A percentile compares a stretch with the other conserved stretches of the same genome.
Evolutionary conservation across 805 yeast species (phyloP).

Genomic region (Myxozyma mucilagina): DNA sequence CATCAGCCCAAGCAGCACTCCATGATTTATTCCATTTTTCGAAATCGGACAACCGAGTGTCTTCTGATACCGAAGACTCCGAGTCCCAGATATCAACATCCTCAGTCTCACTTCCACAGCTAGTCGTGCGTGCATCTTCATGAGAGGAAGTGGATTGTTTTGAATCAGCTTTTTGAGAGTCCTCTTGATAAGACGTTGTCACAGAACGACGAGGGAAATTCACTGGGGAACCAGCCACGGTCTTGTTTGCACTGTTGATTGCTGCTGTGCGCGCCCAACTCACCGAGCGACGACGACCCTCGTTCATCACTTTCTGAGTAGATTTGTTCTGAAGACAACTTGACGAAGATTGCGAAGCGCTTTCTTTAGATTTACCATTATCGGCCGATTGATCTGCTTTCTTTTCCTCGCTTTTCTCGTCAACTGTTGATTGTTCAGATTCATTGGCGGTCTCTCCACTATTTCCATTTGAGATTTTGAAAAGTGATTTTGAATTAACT

Average conservation of each 20-base stretch:
- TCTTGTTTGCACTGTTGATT: neutral
- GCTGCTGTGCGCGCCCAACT: conserved; percentile 1
- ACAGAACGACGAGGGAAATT: neutral
- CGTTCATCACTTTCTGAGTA: neutral
- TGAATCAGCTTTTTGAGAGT: neutral
- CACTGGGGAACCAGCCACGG: neutral
- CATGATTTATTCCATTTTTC: neutral
- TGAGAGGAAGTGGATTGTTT: neutral
- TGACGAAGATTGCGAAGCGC: no score
- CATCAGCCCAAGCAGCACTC: conserved; percentile 2
- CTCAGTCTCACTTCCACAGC: neutral
- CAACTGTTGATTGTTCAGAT: no score
- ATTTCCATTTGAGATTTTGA: no score
- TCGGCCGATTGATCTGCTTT: no score
- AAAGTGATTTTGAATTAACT: no score
- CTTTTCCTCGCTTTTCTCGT: no score
- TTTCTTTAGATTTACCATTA: no score
- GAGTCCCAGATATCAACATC: neutral
- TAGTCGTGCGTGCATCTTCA: neutral
- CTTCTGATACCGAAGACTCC: neutral
- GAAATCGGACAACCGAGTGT: neutral
- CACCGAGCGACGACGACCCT: neutral
- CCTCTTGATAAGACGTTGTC: neutral
- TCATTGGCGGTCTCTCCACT: no score
- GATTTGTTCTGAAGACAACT: no score